Percentiles rank a stretch among this genome's conserved stretches.
Evolutionary conservation across 768 basidiomycete species (phyloP).

Genomic region (Punctularia strigosozonata): DNA sequence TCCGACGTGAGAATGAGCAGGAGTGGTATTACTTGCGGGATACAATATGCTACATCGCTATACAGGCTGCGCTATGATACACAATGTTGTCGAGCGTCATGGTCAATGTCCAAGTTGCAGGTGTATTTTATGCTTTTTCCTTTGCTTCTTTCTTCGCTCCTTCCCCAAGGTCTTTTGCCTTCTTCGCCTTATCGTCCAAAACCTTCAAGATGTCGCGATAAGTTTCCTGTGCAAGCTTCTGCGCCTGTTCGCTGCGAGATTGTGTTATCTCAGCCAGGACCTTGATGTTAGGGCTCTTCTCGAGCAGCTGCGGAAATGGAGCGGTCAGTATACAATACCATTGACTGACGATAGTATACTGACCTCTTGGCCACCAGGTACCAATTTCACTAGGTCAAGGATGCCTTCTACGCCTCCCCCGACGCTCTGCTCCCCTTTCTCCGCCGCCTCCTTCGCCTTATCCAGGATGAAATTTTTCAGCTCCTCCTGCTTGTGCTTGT

Average conservation of each 20-base stretch:
- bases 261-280: constrained; percentile 13
- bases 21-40: too few relatives aligned
- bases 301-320: constrained; percentile 10
- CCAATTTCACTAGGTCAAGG: constrained; percentile 14
- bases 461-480: constrained; percentile 15
- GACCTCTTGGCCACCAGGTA: constrained; percentile 18
- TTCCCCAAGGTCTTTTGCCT: constrained; percentile 15
- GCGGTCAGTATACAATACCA: neutral
- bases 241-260: constrained; percentile 16
- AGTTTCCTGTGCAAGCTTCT: constrained; percentile 19
- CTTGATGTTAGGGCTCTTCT: constrained; percentile 15
- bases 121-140: too few relatives aligned
- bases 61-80: too few relatives aligned
- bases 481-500: constrained; percentile 18
- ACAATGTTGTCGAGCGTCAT: too few relatives aligned
- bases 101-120: too few relatives aligned
- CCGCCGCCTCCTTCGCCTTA: constrained; percentile 16
- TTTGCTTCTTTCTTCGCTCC: constrained; percentile 13
- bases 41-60: too few relatives aligned
- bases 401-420: constrained; percentile 14
- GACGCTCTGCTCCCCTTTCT: constrained; percentile 4
- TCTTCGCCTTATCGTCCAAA: constrained; percentile 17
- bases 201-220: constrained; percentile 17
- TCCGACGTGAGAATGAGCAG: too few relatives aligned
- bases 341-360: neutral